Percentiles rank a stretch among this genome's conserved stretches.
Conservation (phyloP, 2,329 filamentous ascomycete genomes). For the Colletotrichum tanaceti region DNA sequence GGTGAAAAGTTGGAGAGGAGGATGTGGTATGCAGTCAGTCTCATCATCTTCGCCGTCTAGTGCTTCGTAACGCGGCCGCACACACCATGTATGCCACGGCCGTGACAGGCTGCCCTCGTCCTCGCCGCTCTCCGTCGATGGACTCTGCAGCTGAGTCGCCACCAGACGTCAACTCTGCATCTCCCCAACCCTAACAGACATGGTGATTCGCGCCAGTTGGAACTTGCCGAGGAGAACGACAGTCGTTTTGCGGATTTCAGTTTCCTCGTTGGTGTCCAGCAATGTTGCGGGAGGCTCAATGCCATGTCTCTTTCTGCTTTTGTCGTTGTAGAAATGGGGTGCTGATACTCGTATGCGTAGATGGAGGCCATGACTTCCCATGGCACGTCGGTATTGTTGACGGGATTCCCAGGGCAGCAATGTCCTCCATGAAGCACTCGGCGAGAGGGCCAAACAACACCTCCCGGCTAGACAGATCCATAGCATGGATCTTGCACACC, state of each 20-base stretch:
- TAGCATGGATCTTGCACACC: neutral
- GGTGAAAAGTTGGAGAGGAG: neutral
- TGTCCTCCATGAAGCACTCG: neutral
- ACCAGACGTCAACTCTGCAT: neutral
- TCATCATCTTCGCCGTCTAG: neutral
- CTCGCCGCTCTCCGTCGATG: neutral
- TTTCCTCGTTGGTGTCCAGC: too few relatives aligned
- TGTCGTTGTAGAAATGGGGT: neutral
- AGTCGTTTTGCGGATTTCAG: neutral
- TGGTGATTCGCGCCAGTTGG: neutral
- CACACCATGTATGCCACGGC: neutral
- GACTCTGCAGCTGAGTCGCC: neutral
- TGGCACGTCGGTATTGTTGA: neutral
- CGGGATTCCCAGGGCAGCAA: neutral
- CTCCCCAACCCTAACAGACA: neutral
- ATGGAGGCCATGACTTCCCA: conserved; percentile 4
- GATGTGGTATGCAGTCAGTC: neutral
- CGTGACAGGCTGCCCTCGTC: neutral
- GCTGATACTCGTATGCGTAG: neutral
- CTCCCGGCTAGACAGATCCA: neutral
- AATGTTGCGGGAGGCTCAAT: neutral
- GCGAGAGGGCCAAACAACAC: neutral
- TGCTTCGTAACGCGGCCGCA: neutral
- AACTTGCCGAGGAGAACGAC: neutral
- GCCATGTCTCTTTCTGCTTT: neutral